Conservation (phyloP, 805 yeast genomes). For the Yamadazyma akitaensis region DNA sequence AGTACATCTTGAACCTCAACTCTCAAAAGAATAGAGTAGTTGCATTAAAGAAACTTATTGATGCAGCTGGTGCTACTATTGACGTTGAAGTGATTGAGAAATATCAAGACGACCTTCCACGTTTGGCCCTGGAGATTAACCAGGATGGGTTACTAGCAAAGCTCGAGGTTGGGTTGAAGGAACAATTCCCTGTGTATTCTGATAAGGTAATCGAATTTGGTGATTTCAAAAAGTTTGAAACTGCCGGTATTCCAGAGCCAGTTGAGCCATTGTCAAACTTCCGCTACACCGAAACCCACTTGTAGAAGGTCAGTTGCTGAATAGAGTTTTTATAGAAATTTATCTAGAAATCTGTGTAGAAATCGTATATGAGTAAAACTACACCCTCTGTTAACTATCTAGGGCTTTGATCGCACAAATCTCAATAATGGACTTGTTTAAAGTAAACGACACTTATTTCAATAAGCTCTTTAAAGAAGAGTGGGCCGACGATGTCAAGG, state of each 20-base stretch:
- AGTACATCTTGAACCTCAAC: slow-evolving; percentile 48
- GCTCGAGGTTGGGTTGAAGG: slow-evolving; percentile 1
- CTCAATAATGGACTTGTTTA: slow-evolving; percentile 21
- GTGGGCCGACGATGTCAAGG: slow-evolving; percentile 9
- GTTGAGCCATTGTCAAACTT: slow-evolving; percentile 15
- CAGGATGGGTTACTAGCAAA: neutral
- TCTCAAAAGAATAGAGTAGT: slow-evolving; percentile 11
- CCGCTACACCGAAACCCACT: slow-evolving; percentile 12
- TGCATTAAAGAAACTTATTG: slow-evolving; percentile 9
- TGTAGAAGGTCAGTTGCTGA: neutral
- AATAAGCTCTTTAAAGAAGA: slow-evolving; percentile 23
- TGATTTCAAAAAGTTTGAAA: slow-evolving; percentile 9
- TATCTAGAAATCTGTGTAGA: too few relatives aligned
- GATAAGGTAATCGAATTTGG: slow-evolving; percentile 3
- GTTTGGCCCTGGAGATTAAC: slow-evolving; percentile 4
- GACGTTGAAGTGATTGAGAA: slow-evolving; percentile 1
- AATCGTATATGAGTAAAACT: too few relatives aligned
- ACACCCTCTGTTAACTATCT: neutral
- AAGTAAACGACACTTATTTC: slow-evolving; percentile 30
- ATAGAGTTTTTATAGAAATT: neutral
- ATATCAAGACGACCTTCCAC: slow-evolving; percentile 2
- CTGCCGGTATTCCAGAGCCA: slow-evolving; percentile 11
- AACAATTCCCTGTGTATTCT: slow-evolving; percentile 8
- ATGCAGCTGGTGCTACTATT: neutral
- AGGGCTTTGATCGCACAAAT: neutral